Conservation (phyloP, 192 early-diverging fungal species). For the Podila clonocystis region DNA sequence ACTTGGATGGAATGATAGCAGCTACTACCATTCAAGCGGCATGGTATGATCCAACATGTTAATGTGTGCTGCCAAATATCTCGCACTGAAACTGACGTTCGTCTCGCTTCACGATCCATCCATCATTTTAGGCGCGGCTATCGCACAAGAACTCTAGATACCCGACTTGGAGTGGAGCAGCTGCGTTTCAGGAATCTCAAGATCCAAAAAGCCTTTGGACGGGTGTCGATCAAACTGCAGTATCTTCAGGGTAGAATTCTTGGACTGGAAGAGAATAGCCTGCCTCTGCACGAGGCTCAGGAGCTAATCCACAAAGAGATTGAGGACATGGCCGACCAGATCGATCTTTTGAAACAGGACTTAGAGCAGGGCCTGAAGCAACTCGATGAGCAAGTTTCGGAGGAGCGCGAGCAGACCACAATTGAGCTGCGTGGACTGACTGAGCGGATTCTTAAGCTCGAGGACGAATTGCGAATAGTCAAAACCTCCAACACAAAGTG, state of each 20-base stretch:
- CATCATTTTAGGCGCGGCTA: slow-evolving; percentile 31
- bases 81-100: neutral
- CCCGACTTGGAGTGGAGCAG: slow-evolving; percentile 40
- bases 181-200: slow-evolving; percentile 49
- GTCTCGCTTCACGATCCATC: neutral
- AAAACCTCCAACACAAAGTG: slow-evolving; percentile 41
- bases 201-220: slow-evolving; percentile 47
- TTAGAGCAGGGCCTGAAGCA: slow-evolving; percentile 42
- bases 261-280: slow-evolving; percentile 35
- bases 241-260: slow-evolving; percentile 44
- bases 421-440: slow-evolving; percentile 37
- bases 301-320: slow-evolving; percentile 46
- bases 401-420: slow-evolving; percentile 43
- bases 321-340: slow-evolving; percentile 45
- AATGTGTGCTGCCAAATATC: neutral
- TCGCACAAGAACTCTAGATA: slow-evolving; percentile 33
- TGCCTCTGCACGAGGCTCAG: slow-evolving; percentile 36
- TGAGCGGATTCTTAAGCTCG: slow-evolving; percentile 40
- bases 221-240: slow-evolving; percentile 42
- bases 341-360: slow-evolving; percentile 32
- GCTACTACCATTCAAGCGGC: slow-evolving; percentile 38
- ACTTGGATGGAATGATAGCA: slow-evolving; percentile 37
- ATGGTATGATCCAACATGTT: slow-evolving; percentile 16
- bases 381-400: slow-evolving; percentile 40
- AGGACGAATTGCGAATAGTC: slow-evolving; percentile 26